phyloP scores from a whole-genome alignment of 23 red algal species.

The Chondrus crispus region DNA sequence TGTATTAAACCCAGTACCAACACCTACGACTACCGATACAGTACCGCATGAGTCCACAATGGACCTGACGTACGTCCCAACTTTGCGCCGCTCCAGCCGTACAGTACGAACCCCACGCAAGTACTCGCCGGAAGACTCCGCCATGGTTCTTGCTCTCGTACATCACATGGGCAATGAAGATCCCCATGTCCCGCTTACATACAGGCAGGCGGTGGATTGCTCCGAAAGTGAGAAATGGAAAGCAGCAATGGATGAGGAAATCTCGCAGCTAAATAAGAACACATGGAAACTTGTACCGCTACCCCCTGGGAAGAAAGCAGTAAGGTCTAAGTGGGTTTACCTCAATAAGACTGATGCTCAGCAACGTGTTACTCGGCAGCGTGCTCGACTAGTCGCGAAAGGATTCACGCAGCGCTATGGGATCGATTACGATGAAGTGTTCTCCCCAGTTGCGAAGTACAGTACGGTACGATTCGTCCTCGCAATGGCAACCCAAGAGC shows the following conservation, averaged over 20 bases:
- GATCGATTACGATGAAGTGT: constrained; percentile 5
- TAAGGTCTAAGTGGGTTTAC: no score
- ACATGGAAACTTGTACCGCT: no score
- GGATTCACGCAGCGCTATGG: no score
- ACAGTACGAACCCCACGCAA: no score
- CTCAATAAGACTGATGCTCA: no score
- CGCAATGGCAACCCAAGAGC: no score
- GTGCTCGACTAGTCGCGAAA: no score
- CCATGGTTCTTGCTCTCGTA: background rate
- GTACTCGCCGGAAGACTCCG: no score
- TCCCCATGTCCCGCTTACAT: background rate
- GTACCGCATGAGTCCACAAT: background rate
- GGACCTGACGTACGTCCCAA: background rate
- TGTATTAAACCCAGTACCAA: background rate
- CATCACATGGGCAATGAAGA: background rate
- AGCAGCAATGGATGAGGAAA: background rate
- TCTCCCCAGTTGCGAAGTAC: background rate
- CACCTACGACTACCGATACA: background rate
- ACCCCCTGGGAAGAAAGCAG: no score
- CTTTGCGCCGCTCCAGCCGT: no score
- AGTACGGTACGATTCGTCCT: background rate
- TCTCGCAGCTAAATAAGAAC: background rate
- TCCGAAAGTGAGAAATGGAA: background rate
- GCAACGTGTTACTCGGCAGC: no score
- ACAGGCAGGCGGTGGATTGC: background rate